Percentiles rank a stretch among this genome's conserved stretches.
These are phyloP conservation scores for Neurospora sp. DNA, from an alignment of 495 filamentous ascomycete genomes.

Conservation along the genomic window DNA sequence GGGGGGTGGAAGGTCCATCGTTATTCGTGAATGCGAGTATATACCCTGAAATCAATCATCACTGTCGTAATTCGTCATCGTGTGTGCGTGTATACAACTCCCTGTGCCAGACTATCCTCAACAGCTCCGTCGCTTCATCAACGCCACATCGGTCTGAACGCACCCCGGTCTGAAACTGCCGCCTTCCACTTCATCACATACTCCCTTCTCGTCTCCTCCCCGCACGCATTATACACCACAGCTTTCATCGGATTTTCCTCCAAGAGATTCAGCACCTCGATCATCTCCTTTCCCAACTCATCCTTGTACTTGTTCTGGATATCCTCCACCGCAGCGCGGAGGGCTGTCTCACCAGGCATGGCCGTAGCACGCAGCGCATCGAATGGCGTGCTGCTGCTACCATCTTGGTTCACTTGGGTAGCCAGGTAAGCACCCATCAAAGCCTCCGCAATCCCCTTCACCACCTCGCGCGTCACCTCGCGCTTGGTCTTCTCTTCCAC, in stretches of 20 bases:
- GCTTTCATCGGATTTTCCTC: neutral
- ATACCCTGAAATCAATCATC: neutral
- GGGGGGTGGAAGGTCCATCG: neutral
- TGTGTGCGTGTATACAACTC: neutral
- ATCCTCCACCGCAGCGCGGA: neutral
- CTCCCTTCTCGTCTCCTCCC: neutral
- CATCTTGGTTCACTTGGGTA: neutral
- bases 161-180: neutral
- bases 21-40: neutral
- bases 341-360: neutral
- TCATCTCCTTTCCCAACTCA: neutral
- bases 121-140: neutral
- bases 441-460: constrained; percentile 2
- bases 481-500: neutral
- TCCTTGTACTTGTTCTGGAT: neutral
- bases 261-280: neutral
- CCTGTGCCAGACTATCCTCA: neutral
- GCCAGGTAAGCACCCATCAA: neutral
- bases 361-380: neutral
- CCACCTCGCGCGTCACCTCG: neutral
- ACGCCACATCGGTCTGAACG: neutral
- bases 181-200: neutral
- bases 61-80: neutral
- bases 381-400: neutral
- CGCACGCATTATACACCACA: neutral